phyloP scores from a whole-genome alignment of 108 stramenopile species.

The Pseudonitzschia multiseries region DNA sequence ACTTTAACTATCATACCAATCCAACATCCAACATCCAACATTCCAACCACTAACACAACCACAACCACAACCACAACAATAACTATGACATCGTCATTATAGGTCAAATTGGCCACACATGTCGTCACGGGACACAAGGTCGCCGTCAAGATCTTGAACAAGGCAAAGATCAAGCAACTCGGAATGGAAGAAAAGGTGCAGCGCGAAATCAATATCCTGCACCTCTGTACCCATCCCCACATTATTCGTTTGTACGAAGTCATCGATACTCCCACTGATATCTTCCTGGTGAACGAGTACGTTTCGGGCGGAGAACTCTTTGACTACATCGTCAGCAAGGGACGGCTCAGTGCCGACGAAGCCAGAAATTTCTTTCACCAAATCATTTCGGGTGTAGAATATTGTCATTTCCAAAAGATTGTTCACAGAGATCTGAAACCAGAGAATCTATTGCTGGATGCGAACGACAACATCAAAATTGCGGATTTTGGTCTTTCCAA shows the following conservation, averaged over 20 bases:
- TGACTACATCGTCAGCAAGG: slow-evolving; percentile 98
- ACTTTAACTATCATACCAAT: too few species aligned
- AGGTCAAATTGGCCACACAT: slow-evolving; percentile 97
- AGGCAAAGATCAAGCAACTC: slow-evolving; percentile 96
- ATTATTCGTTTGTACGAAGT: slow-evolving; percentile 98
- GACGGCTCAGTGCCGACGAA: slow-evolving; percentile 93
- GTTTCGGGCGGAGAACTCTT: slow-evolving; percentile 99
- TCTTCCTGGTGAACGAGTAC: slow-evolving; percentile 99
- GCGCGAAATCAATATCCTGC: slow-evolving; percentile 99
- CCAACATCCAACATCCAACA: too few species aligned
- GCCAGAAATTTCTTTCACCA: slow-evolving; percentile 99
- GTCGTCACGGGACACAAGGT: slow-evolving; percentile 98
- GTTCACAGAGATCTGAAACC: slow-evolving; percentile 99
- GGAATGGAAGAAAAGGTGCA: slow-evolving; percentile 99
- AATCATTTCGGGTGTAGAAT: slow-evolving; percentile 97
- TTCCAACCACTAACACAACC: too few species aligned
- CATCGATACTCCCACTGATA: slow-evolving; percentile 98
- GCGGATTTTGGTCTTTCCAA: slow-evolving; percentile 99
- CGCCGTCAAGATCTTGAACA: slow-evolving; percentile 99
- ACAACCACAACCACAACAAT: too few species aligned
- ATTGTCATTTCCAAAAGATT: slow-evolving; percentile 99
- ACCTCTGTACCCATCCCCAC: slow-evolving; percentile 98
- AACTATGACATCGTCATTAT: too few species aligned
- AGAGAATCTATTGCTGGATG: slow-evolving; percentile 94
- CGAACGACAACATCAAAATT: slow-evolving; percentile 96